Percentiles rank a stretch among this genome's conserved stretches.
Evolutionary conservation across 352 stramenopile species (phyloP).

Genomic region (Globisporangium splendens): DNA sequence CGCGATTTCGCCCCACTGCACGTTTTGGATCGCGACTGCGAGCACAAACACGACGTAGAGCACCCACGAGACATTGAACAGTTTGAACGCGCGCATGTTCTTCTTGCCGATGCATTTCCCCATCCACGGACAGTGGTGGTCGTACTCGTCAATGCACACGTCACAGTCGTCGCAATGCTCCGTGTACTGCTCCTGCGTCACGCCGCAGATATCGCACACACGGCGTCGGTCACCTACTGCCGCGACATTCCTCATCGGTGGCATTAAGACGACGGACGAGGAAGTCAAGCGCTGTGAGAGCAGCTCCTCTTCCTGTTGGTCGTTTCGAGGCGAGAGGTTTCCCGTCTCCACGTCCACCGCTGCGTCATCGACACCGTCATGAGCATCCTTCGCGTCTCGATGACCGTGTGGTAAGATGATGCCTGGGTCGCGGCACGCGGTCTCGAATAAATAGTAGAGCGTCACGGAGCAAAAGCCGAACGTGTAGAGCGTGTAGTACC

Average conservation of each 20-base stretch:
- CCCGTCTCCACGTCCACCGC: background rate
- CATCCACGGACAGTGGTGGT: conserved; percentile 94
- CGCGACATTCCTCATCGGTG: conserved; percentile 3
- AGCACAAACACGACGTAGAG: conserved; percentile 84
- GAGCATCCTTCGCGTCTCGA: conserved; percentile 21
- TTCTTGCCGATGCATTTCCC: conserved; percentile 91
- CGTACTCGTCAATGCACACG: conserved; percentile 86
- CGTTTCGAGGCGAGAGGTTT: background rate
- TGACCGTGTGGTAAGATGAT: conserved; percentile 42
- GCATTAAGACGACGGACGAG: background rate
- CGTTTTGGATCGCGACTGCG: conserved; percentile 48
- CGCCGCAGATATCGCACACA: conserved; percentile 66
- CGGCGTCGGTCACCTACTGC: conserved; percentile 9
- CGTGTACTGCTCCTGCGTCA: conserved; percentile 52
- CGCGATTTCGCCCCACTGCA: conserved; percentile 40
- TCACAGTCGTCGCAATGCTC: conserved; percentile 93
- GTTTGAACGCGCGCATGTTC: conserved; percentile 90
- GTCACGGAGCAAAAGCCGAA: conserved; percentile 49
- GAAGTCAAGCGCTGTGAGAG: conserved; percentile 7
- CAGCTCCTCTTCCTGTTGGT: conserved; percentile 1
- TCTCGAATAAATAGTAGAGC: conserved; percentile 69
- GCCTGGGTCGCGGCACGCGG: conserved; percentile 69
- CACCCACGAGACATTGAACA: conserved; percentile 85
- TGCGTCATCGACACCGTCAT: conserved; percentile 8
- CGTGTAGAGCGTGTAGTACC: conserved; percentile 58